Base-by-base conservation (phyloP, 78 protist species). In the Dictyostelium brefeldianum region DNA sequence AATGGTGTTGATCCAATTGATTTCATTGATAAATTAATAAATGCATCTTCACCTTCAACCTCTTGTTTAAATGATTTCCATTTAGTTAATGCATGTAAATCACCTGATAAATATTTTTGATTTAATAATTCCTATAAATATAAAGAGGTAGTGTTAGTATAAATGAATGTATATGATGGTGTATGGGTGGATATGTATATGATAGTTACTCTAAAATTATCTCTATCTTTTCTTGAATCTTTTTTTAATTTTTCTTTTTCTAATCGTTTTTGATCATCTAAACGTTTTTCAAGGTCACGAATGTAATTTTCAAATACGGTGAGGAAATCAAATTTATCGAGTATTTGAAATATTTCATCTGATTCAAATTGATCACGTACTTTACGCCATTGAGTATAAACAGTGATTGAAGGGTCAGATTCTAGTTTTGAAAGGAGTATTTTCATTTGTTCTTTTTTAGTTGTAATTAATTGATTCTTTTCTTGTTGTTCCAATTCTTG, bases 1-100 rank as follows among this genome's bases (percentile, higher is more conserved):
- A 82, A 70, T 15, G 90, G 90, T 10, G 90, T 82, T 25, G 90
- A 82, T 29, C 90, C 90, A n/a, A 75, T 56, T 31, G 83, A 36
- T 47, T 59, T 80, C 25, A 48, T 17, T 20, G 51, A 18, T 22
- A 85, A 14, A 29, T 43, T 43, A 27, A 31, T 67, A 48, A 74
- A 71, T 14, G 56, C 46, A 12, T 64, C 62, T 9, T 31, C n/a
- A 51, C 20, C 27, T 54, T 75, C 43, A 46, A 20, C 57, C 20
- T 62, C 56, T 29, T 59, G 47, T 22, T 57, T 51, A 75, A 85
- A 85, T 11, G 12, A 1, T 46, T 85, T 71, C 92, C 92, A 85
- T 27, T 48, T 53, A 20, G 92, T 85, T 9, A 62, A 18, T 36
- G 92, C 83, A 75, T 85, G 92, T 25, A 85, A 18, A 17, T 85